Evolutionary conservation across 129 eudicot species (phyloP), one percentile per base, ranked within the genome.

Genomic region (Smallanthus sonchifolius): DNA sequence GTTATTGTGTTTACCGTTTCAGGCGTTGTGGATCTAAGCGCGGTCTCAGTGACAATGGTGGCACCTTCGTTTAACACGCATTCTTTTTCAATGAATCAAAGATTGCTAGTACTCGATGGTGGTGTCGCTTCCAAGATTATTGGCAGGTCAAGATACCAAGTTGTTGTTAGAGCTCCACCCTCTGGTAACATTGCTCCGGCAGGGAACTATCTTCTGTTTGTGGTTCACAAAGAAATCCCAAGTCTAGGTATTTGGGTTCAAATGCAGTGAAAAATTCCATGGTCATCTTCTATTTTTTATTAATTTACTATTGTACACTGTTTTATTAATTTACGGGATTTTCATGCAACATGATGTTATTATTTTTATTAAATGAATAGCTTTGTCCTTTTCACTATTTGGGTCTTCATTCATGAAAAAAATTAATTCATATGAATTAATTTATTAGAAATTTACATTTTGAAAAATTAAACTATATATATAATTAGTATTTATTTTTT

Each of bases 41-140:
- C 67, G 71, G 75, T 89, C 2, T 38, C 6, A 19, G 95, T 87
- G 11, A 92, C 90, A 10, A 92, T 92, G 96, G 80, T 89, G 7
- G 66, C 88, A 51, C 98, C 98, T 15, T 40, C 95, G 0, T 89
- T 92, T 34, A 81, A 68, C 34, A 92, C 98, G 0, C 96, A 89
- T 42, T 85, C 97, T 3, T 85, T 79, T 78, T 85, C 89, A 0
- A 89, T 89, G 96, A 92, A 88, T 56, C 96, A 92, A 60, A 80
- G 97, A 57, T 54, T 89, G 44, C 14, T 92, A 68, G 80, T 83
- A 0, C 85, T 92, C 0, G 75, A 66, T 10, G 38, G 49, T 8
- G 83, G 77, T 0, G 49, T 16, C 1, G 84, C 77, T 32, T 78
- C 75, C 54, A 81, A 34, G 35, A 20, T 39, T 3, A 45, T 81